Percentiles rank a stretch among this genome's conserved stretches.
Conservation (phyloP, 2,329 filamentous ascomycete species). For the Hymenoscyphus fructigenus region DNA sequence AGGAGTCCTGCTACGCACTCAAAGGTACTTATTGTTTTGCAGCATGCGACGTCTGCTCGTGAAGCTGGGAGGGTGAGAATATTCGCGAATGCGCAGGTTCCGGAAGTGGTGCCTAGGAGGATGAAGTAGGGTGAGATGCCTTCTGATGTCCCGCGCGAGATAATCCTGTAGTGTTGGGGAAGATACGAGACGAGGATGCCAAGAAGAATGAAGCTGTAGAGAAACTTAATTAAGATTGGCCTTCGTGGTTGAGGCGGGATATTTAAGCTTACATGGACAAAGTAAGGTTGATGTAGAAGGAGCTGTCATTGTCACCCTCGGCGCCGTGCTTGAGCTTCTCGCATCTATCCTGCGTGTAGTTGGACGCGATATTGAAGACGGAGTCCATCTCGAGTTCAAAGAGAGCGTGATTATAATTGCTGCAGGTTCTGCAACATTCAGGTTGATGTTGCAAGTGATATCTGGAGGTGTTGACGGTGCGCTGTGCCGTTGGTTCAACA, state of each 20-base stretch:
- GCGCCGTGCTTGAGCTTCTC: slow-evolving; percentile 48
- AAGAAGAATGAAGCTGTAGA: slow-evolving; percentile 64
- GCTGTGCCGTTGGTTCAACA: too few relatives aligned
- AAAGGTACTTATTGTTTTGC: slow-evolving; percentile 74
- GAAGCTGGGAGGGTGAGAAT: slow-evolving; percentile 87
- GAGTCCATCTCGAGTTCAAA: slow-evolving; percentile 23
- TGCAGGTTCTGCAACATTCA: neutral
- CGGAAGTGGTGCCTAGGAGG: slow-evolving; percentile 87
- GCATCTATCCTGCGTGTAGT: slow-evolving; percentile 41
- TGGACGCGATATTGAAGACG: slow-evolving; percentile 15
- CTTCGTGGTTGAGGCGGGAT: neutral
- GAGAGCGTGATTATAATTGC: neutral
- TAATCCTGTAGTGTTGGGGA: slow-evolving; percentile 91
- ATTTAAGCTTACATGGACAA: slow-evolving; percentile 49
- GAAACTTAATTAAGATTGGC: slow-evolving; percentile 6
- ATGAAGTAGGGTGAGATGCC: slow-evolving; percentile 96
- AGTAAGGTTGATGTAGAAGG: slow-evolving; percentile 44
- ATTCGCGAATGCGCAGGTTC: slow-evolving; percentile 86
- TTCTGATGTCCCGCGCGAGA: slow-evolving; percentile 79
- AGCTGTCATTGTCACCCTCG: slow-evolving; percentile 36
- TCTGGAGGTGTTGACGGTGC: neutral
- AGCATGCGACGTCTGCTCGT: slow-evolving; percentile 80
- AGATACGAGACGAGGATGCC: slow-evolving; percentile 92
- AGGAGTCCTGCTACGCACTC: slow-evolving; percentile 84
- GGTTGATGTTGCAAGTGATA: neutral